These are phyloP conservation scores for Spathaspora girioi DNA, from an alignment of 805 yeast genomes.

Conservation along the genomic window DNA sequence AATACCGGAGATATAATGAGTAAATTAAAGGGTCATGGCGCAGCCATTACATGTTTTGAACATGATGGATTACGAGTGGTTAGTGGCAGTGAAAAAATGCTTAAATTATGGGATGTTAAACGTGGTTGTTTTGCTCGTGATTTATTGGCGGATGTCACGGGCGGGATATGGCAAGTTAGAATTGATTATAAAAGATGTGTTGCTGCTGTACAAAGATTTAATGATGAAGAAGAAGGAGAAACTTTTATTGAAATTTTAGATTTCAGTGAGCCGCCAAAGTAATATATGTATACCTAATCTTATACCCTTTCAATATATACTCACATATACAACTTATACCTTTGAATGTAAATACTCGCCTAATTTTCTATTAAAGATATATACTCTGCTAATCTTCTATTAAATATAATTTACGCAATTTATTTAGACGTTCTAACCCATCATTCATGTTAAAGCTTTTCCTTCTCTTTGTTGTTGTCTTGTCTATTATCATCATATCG, in stretches of 20 bases:
- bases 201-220: constrained; percentile 73
- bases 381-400: constrained; percentile 7
- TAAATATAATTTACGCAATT: constrained; percentile 33
- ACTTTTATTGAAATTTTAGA: constrained; percentile 85
- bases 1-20: constrained; percentile 61
- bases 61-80: constrained; percentile 81
- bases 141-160: constrained; percentile 67
- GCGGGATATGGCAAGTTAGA: constrained; percentile 92
- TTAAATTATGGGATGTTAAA: constrained; percentile 82
- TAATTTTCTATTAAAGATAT: neutral
- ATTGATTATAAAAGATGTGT: constrained; percentile 82
- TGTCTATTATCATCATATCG: constrained; percentile 3
- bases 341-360: too few species aligned
- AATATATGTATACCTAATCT: neutral
- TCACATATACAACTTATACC: too few species aligned
- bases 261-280: constrained; percentile 48
- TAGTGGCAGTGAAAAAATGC: constrained; percentile 84
- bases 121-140: constrained; percentile 76
- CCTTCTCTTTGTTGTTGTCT: constrained; percentile 13
- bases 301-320: too few species aligned
- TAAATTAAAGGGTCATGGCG: constrained; percentile 75
- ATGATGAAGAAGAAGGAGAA: constrained; percentile 47
- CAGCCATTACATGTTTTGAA: constrained; percentile 91
- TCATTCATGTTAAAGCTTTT: constrained; percentile 27
- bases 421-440: constrained; percentile 28